phyloP scores from a whole-genome alignment of 2,329 filamentous ascomycete genomes.

The Hymenoscyphus albidus region DNA sequence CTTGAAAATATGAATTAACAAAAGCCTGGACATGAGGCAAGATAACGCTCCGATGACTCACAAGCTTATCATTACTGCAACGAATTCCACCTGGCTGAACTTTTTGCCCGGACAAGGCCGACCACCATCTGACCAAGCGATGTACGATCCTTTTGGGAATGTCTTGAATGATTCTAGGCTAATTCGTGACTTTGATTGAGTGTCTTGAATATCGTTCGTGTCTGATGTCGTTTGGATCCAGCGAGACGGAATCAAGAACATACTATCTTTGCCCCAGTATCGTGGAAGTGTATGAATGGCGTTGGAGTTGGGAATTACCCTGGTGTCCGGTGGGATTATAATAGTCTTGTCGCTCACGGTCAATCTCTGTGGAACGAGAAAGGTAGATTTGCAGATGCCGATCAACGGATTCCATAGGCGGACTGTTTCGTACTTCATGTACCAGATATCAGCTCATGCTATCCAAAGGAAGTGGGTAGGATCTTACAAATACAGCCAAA shows the following conservation, averaged over 20 bases:
- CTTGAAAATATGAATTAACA: background rate
- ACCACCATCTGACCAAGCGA: slow-evolving; percentile 31
- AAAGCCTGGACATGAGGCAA: background rate
- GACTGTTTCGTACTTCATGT: slow-evolving; percentile 42
- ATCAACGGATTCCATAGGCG: slow-evolving; percentile 51
- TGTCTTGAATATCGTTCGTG: background rate
- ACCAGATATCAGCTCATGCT: background rate
- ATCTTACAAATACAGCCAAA: slow-evolving; percentile 9
- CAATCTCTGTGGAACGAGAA: slow-evolving; percentile 13
- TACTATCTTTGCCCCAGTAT: slow-evolving; percentile 4
- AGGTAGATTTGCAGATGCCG: slow-evolving; percentile 45
- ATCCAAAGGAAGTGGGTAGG: background rate
- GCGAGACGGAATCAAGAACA: background rate
- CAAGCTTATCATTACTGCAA: slow-evolving; percentile 21
- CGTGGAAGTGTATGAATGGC: background rate
- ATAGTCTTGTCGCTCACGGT: background rate
- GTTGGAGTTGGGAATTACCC: background rate
- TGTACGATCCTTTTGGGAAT: slow-evolving; percentile 17
- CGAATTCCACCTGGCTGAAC: slow-evolving; percentile 34
- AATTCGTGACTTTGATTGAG: background rate
- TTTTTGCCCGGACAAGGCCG: slow-evolving; percentile 31
- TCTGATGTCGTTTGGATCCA: slow-evolving; percentile 2
- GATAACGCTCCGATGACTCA: background rate
- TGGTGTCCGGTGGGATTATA: slow-evolving; percentile 5
- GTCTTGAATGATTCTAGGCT: background rate